phyloP scores from a whole-genome alignment of 441 rosid genomes.

The Pelargonium cotyledonis region DNA sequence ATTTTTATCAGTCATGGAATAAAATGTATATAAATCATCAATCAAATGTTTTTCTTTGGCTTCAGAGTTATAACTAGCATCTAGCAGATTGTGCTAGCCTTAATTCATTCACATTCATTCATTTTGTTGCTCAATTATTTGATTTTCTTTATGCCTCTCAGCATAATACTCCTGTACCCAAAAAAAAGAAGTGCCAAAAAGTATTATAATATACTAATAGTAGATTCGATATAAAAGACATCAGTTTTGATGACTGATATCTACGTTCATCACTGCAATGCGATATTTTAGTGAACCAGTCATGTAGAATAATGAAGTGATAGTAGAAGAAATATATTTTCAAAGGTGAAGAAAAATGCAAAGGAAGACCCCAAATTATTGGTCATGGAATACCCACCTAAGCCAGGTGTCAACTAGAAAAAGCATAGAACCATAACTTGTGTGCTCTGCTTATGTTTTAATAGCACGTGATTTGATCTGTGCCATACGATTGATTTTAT shows the following conservation, averaged over 20 bases:
- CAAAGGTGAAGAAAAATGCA: neutral
- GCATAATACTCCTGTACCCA: neutral
- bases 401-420: neutral
- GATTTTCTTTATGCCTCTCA: neutral
- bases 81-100: neutral
- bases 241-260: constrained; percentile 8
- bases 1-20: neutral
- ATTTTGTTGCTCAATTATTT: constrained; percentile 3
- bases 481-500: neutral
- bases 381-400: constrained; percentile 1
- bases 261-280: neutral
- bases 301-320: neutral
- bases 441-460: neutral
- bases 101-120: neutral
- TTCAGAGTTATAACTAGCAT: neutral
- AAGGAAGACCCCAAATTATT: neutral
- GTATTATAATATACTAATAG: neutral
- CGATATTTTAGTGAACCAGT: neutral
- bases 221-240: constrained; percentile 1
- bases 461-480: neutral
- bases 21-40: neutral
- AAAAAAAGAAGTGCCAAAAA: neutral
- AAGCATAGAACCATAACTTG: neutral
- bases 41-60: neutral
- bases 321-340: neutral